phyloP scores from a whole-genome alignment of 2,329 filamentous ascomycete species.

The Pyrenophora graminea region DNA sequence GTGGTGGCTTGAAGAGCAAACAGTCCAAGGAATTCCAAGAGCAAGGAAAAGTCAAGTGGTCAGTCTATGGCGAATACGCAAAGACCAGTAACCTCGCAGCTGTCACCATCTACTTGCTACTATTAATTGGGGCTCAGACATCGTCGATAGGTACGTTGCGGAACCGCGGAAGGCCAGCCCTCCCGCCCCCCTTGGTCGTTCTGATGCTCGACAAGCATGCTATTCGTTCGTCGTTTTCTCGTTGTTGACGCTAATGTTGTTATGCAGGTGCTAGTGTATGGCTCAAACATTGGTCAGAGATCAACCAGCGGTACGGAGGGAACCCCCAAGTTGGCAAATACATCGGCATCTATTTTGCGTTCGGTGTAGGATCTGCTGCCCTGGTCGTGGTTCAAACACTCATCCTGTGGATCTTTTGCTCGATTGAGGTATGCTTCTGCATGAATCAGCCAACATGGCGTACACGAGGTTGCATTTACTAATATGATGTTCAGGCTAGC shows the following conservation, averaged over 20 bases:
- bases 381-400: constrained; percentile 90
- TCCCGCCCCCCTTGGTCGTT: background rate
- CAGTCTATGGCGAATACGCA: constrained; percentile 91
- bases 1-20: constrained; percentile 73
- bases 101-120: constrained; percentile 76
- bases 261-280: constrained; percentile 75
- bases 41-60: constrained; percentile 98
- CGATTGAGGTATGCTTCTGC: constrained; percentile 76
- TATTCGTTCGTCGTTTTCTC: constrained; percentile 28
- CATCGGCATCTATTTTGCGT: constrained; percentile 92
- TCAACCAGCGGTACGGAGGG: constrained; percentile 67
- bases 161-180: background rate
- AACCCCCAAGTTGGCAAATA: constrained; percentile 86
- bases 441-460: constrained; percentile 4
- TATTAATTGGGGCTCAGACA: constrained; percentile 79
- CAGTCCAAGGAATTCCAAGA: constrained; percentile 87
- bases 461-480: constrained; percentile 21
- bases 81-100: constrained; percentile 89
- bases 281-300: constrained; percentile 91
- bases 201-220: background rate
- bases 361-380: constrained; percentile 83
- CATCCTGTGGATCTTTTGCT: constrained; percentile 99
- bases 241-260: constrained; percentile 25
- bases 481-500: constrained; percentile 66
- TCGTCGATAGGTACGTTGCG: constrained; percentile 70